Base-by-base conservation (phyloP, 2,329 filamentous ascomycete genomes). In the Pseudogymnoascus sp. region DNA sequence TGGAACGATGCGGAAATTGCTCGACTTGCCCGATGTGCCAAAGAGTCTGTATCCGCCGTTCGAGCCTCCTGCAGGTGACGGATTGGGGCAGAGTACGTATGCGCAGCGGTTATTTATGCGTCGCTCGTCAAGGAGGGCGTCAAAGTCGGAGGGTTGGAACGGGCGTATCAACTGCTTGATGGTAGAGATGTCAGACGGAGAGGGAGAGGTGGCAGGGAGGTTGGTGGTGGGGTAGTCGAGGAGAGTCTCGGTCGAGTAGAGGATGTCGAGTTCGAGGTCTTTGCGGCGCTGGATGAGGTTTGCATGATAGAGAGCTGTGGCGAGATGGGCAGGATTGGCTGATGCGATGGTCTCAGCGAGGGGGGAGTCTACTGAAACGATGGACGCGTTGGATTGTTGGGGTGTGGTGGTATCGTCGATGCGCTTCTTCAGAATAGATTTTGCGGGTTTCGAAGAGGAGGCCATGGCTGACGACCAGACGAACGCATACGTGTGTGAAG, bases 71-170 rank as follows among this genome's bases (percentile, higher is more conserved):
- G 79, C 78, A 32, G 80, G 78, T 38, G 85, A 85, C n/a, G 83
- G 79, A 14, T 80, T 80, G 0, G 83, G 75, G 73, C 94, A 99
- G 28, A 97, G 79, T 0, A 83, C 79, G 72, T 97, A 97, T 1
- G 91, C 94, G 75, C 94, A 99, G 18, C 83, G 80, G 43, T 81
- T 83, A 67, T 90, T 87, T 66, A 90, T 88, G 72, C 96, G 95
- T 69, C 94, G 89, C 77, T 99, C 94, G 65, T 88, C 82, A 63
- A 97, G 86, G 58, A 97, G 78, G 65, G 90, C 88, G 70, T 96
- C 91, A 76, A 95, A 96, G 76, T 99, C 93, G 60, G 82, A 81
- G 0, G 92, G 90, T 71, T 93, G 90, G 74, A 97, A 97, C 43
- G 84, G 79, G 8, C 81, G 76, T 22, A 97, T 76, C 35, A 84